phyloP scores from a whole-genome alignment of 139 green algal genomes.

The Auxenochlorella pyrenoidosa region DNA sequence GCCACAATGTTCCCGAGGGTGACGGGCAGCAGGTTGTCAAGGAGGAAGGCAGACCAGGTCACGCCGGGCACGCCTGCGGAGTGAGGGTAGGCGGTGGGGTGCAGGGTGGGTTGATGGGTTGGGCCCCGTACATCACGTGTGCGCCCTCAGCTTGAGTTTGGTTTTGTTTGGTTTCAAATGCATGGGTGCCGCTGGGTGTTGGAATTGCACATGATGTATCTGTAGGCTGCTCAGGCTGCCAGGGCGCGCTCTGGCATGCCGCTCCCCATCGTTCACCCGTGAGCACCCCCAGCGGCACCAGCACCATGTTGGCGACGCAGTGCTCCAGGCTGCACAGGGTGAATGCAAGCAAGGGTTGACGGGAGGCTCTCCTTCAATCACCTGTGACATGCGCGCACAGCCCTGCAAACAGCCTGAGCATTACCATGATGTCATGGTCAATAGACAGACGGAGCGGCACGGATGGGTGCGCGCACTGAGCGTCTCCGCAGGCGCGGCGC shows the following conservation, averaged over 20 bases:
- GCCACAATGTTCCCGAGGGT: conserved; percentile 91
- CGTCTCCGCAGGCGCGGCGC: too few species aligned
- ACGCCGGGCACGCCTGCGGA: conserved; percentile 23
- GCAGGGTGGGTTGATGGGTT: too few species aligned
- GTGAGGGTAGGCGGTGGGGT: neutral
- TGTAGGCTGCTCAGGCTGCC: neutral
- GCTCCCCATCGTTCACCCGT: neutral
- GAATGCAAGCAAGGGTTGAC: too few species aligned
- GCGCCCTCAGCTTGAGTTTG: too few species aligned
- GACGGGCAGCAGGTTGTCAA: conserved; percentile 57
- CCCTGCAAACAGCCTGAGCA: too few species aligned
- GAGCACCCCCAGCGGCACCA: conserved; percentile 71
- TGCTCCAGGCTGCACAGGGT: conserved; percentile 71
- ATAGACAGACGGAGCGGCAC: too few species aligned
- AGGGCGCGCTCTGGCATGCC: neutral
- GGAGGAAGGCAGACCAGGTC: conserved; percentile 17
- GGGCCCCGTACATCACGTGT: too few species aligned
- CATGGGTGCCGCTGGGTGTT: conserved; percentile 36
- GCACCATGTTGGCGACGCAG: conserved; percentile 79
- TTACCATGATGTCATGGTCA: too few species aligned
- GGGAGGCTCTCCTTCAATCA: too few species aligned
- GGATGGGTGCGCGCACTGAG: too few species aligned
- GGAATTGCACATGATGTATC: neutral
- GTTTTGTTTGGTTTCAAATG: too few species aligned
- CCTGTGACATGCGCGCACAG: too few species aligned